Conservation (phyloP, 2,329 filamentous ascomycete species). For the Coleophoma crateriformis region DNA sequence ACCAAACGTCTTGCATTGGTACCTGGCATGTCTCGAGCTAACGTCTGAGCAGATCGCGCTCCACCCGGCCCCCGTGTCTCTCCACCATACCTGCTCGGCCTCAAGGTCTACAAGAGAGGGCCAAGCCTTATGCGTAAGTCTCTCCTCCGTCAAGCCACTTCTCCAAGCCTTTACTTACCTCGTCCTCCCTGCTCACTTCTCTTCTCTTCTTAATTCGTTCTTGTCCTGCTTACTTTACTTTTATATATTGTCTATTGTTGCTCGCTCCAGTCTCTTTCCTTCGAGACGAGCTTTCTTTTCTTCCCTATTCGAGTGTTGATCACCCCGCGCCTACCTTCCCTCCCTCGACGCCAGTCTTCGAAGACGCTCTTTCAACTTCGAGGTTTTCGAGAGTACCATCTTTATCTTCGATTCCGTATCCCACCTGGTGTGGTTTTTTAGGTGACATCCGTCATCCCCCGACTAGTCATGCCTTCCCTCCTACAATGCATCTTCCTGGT, state of each 20-base stretch:
- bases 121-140: conserved; percentile 19
- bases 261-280: conserved; percentile 7
- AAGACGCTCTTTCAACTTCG: conserved; percentile 7
- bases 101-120: conserved; percentile 12
- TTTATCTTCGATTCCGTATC: conserved; percentile 11
- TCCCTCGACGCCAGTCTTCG: conserved; percentile 2
- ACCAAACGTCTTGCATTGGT: conserved; percentile 18
- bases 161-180: conserved; percentile 14
- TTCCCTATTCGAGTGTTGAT: conserved; percentile 12
- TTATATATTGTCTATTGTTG: conserved; percentile 13
- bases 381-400: conserved; percentile 7
- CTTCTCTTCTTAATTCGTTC: conserved; percentile 15
- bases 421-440: conserved; percentile 25
- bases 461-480: conserved; percentile 24
- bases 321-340: conserved; percentile 13
- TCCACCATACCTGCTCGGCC: too few relatives aligned
- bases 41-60: conserved; percentile 7
- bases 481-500: conserved; percentile 33
- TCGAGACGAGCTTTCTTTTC: conserved; percentile 15
- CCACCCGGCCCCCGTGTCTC: too few relatives aligned
- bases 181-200: conserved; percentile 1
- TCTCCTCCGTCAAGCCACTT: not conserved
- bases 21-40: conserved; percentile 19
- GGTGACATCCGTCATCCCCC: conserved; percentile 3
- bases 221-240: conserved; percentile 8